These are phyloP conservation scores for Crithidia brevicula DNA, from an alignment of 208 protist species.

Conservation along the genomic window DNA sequence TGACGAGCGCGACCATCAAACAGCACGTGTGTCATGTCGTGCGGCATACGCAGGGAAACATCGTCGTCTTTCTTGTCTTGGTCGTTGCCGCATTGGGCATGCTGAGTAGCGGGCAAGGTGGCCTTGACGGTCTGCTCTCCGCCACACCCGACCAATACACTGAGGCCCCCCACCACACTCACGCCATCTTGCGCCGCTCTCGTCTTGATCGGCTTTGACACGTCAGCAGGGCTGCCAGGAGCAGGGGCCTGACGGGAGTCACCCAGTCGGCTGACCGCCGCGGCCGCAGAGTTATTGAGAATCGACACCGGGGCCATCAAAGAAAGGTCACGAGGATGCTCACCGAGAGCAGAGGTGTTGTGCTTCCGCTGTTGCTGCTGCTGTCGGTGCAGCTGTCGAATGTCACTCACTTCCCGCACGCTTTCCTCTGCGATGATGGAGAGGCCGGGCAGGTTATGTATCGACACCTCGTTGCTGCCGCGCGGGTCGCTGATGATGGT, in stretches of 20 bases:
- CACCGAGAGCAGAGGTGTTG: neutral
- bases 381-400: neutral
- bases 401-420: neutral
- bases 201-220: neutral
- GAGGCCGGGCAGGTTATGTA: neutral
- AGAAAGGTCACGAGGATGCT: neutral
- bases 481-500: conserved; percentile 16
- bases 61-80: neutral
- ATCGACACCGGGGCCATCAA: conserved; percentile 13
- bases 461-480: conserved; percentile 2
- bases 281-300: conserved; percentile 4
- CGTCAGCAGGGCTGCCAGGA: neutral
- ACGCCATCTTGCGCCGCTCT: neutral
- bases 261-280: neutral
- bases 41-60: conserved; percentile 10
- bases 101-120: neutral
- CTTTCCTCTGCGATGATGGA: neutral
- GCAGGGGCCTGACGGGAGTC: neutral
- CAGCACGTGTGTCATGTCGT: conserved; percentile 5
- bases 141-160: neutral
- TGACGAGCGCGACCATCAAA: neutral
- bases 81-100: too few relatives aligned
- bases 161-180: conserved; percentile 10
- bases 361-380: neutral
- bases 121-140: too few relatives aligned